Evolutionary conservation across 371 early-diverging fungal species (phyloP), one percentile per base, ranked within the genome.

Genomic region (Catenaria anguillulae): DNA sequence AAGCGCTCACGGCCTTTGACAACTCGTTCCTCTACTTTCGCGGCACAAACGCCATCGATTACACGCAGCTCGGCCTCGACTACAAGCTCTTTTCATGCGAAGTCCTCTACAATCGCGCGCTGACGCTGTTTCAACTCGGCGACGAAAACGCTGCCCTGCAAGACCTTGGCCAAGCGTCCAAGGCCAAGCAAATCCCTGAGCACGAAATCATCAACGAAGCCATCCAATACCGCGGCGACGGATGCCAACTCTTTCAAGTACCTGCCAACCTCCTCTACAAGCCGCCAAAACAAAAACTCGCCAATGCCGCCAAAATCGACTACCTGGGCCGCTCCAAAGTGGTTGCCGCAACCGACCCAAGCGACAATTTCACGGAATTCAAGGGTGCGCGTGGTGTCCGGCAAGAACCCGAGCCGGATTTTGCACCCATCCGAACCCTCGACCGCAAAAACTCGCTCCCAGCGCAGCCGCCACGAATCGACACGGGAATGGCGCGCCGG

Each of bases 1-100:
- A 73, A 36, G 78, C 80, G 0, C 63, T 79, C 60, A 69, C 58
- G 5, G 71, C 68, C 67, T 83, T 83, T 62, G 73, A 86, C 67
- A 76, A 77, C 59, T 79, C 87, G 13, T 76, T 84, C 52, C 68
- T 78, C 65, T 83, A 81, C 73, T 73, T 97, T 54, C 84, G 97
- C 40, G 89, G 90, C 43, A 92, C 91, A 71, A 75, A 81, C 65
- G 78, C 84, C 50, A 93, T 95, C 67, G 93, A 97, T 74, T 97
- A 97, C 71, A 84, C 83, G 60, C 96, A 97, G 70, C 75, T 97
- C 54, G 96, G 95, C 4, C 78, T 95, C 43, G 77, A 84, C 56
- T 91, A 83, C 75, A 85, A 87, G 70, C 81, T 95, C 33, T 88
- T 85, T 70, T 73, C 87, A 21, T 90, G 88, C 69, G 89, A 95